Conservation (phyloP, 495 filamentous ascomycete genomes). For the Aspergillus avenaceus region DNA sequence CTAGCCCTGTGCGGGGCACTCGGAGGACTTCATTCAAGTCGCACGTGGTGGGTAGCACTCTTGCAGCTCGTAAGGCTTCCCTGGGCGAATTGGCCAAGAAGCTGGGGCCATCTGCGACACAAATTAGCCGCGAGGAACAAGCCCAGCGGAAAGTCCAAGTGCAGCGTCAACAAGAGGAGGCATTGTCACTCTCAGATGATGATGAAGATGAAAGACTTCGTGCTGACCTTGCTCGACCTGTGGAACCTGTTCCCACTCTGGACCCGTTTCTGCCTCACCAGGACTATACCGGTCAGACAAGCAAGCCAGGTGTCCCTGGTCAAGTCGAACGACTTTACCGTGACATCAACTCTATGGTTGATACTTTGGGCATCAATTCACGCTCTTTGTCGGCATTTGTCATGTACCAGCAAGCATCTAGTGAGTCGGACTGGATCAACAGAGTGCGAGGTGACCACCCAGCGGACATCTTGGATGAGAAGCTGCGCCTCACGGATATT, state of each 20-base stretch:
- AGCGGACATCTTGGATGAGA: constrained; percentile 47
- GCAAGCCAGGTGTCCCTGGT: constrained; percentile 60
- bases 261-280: constrained; percentile 65
- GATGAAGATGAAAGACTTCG: constrained; percentile 61
- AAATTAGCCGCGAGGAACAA: constrained; percentile 27
- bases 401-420: constrained; percentile 46
- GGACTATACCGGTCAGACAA: constrained; percentile 57
- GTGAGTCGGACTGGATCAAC: constrained; percentile 48
- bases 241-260: constrained; percentile 49
- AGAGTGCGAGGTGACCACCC: constrained; percentile 39
- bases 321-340: constrained; percentile 84
- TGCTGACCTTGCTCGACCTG: constrained; percentile 48
- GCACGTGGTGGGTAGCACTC: constrained; percentile 30
- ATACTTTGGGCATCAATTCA: constrained; percentile 84
- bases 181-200: constrained; percentile 49
- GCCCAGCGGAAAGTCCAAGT: constrained; percentile 22
- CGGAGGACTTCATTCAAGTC: constrained; percentile 45
- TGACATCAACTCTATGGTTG: constrained; percentile 95
- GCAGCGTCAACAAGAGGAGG: constrained; percentile 38
- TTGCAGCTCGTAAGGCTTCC: constrained; percentile 37
- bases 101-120: constrained; percentile 19
- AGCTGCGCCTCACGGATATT: constrained; percentile 70
- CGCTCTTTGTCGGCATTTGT: constrained; percentile 70
- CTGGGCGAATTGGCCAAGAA: constrained; percentile 33
- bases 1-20: constrained; percentile 65